Evolutionary conservation across 495 filamentous ascomycete genomes (phyloP).

Genomic region (Glonium stellatum): DNA sequence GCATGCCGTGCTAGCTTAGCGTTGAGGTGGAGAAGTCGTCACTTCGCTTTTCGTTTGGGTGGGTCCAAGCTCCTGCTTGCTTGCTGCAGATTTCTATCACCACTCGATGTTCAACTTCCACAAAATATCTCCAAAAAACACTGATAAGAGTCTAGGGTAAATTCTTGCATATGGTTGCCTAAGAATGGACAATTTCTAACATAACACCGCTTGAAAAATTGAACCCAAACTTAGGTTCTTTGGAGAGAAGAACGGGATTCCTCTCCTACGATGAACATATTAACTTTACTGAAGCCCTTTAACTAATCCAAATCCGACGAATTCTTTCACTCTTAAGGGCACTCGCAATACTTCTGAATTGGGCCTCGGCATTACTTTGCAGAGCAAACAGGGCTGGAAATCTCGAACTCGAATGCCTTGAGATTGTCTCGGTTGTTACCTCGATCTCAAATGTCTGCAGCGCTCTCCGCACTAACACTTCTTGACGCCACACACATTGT

Average conservation of each 20-base stretch:
- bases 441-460: neutral
- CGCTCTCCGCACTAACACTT: neutral
- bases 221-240: no score
- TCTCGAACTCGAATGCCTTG: neutral
- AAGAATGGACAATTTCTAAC: no score
- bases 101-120: neutral
- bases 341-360: neutral
- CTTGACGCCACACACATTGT: neutral
- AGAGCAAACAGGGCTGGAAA: neutral
- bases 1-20: neutral
- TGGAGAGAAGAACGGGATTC: no score
- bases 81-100: neutral
- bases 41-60: constrained; percentile 1
- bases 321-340: no score
- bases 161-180: no score
- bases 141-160: no score
- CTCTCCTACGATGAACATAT: no score
- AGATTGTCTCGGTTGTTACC: neutral
- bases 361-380: neutral
- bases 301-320: no score
- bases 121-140: no score
- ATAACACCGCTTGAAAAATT: no score
- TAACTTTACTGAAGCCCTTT: no score
- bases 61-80: constrained; percentile 12
- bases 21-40: constrained; percentile 2